Evolutionary conservation across 2,329 filamentous ascomycete genomes (phyloP), one percentile per base, ranked within the genome.

Genomic region (Celoporthe dispersa): DNA sequence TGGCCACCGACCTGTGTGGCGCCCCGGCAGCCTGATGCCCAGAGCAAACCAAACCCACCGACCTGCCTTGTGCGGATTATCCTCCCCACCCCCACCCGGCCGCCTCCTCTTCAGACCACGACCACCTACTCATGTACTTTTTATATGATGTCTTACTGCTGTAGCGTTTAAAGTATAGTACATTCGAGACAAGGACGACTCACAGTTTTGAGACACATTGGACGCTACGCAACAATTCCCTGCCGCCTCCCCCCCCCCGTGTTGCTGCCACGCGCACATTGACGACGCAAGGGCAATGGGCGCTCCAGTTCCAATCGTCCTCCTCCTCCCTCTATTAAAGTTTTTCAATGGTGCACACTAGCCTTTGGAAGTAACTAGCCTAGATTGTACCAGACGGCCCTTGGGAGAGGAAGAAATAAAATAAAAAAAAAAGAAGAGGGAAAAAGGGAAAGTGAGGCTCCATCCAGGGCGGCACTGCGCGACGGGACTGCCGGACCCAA

Each of bases 41-140:
- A 28, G 51, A 55, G 51, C n/a, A 55, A 25, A 28, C 28, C 53
- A 57, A 57, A 16, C 53, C 28, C 11, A 7, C 53, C 57, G 31
- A 60, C 57, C 57, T 60, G 57, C 57, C 57, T 37, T 14, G 57
- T 37, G 33, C 57, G 57, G 57, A n/a, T n/a, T 19, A 60, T 60
- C 1, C 31, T 31, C 28, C 31, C 33, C 16, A 11, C 51, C 8
- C 57, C 33, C 6, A 16, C 51, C n/a, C 9, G 2, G 2, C 51
- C 14, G 8, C 16, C 14, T 3, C 31, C 6, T 9, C 37, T 39
- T 39, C 37, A n/a, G n/a, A n/a, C n/a, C n/a, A n/a, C n/a, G 48
- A 22, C 11, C 37, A 39, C 37, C 11, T 48, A 22, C 19, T 19
- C 12, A 48, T n/a, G 44, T 48, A 44, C 41, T 44, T 44, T 44